Evolutionary conservation across 192 early-diverging fungal genomes (phyloP).

Genomic region (Gamsiella multidivaricata): DNA sequence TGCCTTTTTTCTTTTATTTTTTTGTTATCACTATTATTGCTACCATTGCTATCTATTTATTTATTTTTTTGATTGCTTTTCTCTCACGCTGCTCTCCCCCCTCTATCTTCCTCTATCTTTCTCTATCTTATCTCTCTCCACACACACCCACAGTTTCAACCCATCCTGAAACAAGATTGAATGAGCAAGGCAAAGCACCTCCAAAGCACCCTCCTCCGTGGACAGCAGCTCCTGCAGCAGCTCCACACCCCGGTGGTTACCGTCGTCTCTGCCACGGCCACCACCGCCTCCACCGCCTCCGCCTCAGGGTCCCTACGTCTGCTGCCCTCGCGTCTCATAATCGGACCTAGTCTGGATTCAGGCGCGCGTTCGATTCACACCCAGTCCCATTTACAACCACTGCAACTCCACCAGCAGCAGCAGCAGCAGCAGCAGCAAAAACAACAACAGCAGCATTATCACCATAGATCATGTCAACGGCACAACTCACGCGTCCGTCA

Average conservation of each 20-base stretch:
- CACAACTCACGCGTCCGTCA: slow-evolving; percentile 20
- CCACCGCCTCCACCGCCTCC: neutral
- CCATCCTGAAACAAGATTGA: neutral
- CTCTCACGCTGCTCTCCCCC: neutral
- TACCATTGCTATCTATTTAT: neutral
- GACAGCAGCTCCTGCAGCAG: slow-evolving; percentile 31
- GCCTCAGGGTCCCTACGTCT: slow-evolving; percentile 20
- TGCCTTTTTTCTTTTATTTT: too few species aligned
- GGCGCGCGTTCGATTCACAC: slow-evolving; percentile 32
- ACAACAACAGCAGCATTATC: slow-evolving; percentile 6
- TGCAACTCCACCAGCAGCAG: slow-evolving; percentile 13
- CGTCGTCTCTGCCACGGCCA: slow-evolving; percentile 2
- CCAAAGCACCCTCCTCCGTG: slow-evolving; percentile 41
- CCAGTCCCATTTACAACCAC: slow-evolving; percentile 13
- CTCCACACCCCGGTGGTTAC: slow-evolving; percentile 6
- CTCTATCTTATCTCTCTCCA: neutral
- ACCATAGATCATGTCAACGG: slow-evolving; percentile 13
- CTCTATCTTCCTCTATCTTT: slow-evolving; percentile 1
- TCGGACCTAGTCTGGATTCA: slow-evolving; percentile 13
- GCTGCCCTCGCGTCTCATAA: slow-evolving; percentile 20
- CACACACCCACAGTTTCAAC: neutral
- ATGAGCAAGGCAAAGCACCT: slow-evolving; percentile 52
- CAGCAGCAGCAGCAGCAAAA: neutral
- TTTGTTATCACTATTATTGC: too few species aligned
- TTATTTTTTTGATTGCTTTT: neutral